These are phyloP conservation scores for Pascua sp. DNA, from an alignment of 1,284 basidiomycete genomes.

Conservation along the genomic window DNA sequence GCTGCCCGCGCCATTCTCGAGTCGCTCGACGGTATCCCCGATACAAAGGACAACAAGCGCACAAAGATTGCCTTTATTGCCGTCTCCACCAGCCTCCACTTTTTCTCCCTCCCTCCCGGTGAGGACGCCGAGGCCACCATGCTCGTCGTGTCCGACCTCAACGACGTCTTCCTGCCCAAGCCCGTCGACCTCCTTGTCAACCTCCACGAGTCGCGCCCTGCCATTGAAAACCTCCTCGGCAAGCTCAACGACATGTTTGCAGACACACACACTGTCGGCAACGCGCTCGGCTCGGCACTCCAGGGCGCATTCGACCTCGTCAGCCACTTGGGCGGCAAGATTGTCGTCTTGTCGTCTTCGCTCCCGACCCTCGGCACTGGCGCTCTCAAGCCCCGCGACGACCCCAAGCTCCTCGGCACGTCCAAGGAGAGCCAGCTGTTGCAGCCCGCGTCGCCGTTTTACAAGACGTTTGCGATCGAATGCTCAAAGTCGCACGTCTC, in stretches of 20 bases:
- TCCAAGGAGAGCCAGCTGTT: slow-evolving; percentile 86
- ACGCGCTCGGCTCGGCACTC: slow-evolving; percentile 90
- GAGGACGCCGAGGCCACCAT: slow-evolving; percentile 77
- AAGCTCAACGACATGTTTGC: slow-evolving; percentile 94
- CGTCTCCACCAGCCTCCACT: slow-evolving; percentile 90
- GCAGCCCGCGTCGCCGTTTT: slow-evolving; percentile 87
- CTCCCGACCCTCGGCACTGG: slow-evolving; percentile 87
- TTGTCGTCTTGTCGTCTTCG: slow-evolving; percentile 81
- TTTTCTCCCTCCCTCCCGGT: slow-evolving; percentile 85
- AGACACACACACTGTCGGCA: slow-evolving; percentile 84
- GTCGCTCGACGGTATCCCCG: slow-evolving; percentile 86
- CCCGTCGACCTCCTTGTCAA: slow-evolving; percentile 94
- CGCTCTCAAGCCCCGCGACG: slow-evolving; percentile 91
- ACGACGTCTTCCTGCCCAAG: slow-evolving; percentile 96
- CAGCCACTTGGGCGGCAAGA: slow-evolving; percentile 91
- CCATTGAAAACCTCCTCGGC: slow-evolving; percentile 76
- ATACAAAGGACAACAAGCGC: slow-evolving; percentile 75
- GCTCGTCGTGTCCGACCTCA: slow-evolving; percentile 94
- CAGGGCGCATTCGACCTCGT: slow-evolving; percentile 96
- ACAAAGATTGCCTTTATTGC: slow-evolving; percentile 92
- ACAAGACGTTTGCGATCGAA: slow-evolving; percentile 98
- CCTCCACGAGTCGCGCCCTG: slow-evolving; percentile 75
- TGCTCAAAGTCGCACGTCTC: slow-evolving; percentile 96
- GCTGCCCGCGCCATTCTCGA: slow-evolving; percentile 94
- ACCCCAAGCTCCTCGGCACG: slow-evolving; percentile 92